A percentile compares a stretch with the other conserved stretches of the same genome.
These are phyloP conservation scores for Ascochyta fabae DNA, from an alignment of 2,329 filamentous ascomycete species.

Conservation along the genomic window DNA sequence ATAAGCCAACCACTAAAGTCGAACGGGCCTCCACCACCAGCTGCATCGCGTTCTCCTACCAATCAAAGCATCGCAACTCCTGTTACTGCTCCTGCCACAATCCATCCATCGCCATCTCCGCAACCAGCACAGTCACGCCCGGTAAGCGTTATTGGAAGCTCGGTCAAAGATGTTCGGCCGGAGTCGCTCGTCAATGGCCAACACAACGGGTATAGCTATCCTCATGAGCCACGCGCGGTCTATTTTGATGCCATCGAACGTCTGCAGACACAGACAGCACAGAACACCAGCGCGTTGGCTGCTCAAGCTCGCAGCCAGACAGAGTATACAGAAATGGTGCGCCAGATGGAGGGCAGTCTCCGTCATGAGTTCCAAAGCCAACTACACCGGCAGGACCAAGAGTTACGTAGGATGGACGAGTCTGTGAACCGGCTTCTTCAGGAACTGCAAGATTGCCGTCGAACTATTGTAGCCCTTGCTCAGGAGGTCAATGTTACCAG, in stretches of 20 bases:
- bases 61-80: neutral
- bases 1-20: slow-evolving; percentile 22
- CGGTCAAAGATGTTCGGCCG: slow-evolving; percentile 24
- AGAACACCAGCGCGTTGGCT: slow-evolving; percentile 50
- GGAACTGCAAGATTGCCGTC: slow-evolving; percentile 50
- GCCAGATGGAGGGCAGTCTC: slow-evolving; percentile 45
- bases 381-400: slow-evolving; percentile 34
- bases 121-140: slow-evolving; percentile 21
- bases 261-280: slow-evolving; percentile 57
- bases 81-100: neutral
- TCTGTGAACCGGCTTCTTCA: slow-evolving; percentile 49
- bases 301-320: slow-evolving; percentile 43
- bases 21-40: slow-evolving; percentile 14
- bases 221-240: slow-evolving; percentile 38
- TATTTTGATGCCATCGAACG: slow-evolving; percentile 52
- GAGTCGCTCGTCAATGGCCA: slow-evolving; percentile 19
- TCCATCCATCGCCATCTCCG: slow-evolving; percentile 17
- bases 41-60: slow-evolving; percentile 26
- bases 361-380: slow-evolving; percentile 46
- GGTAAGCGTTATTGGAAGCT: slow-evolving; percentile 20
- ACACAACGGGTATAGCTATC: slow-evolving; percentile 38
- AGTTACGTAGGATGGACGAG: slow-evolving; percentile 51
- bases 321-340: slow-evolving; percentile 35
- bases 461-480: slow-evolving; percentile 45
- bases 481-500: slow-evolving; percentile 40